phyloP scores from a whole-genome alignment of 768 basidiomycete species.

The Naematelia aurantialba region DNA sequence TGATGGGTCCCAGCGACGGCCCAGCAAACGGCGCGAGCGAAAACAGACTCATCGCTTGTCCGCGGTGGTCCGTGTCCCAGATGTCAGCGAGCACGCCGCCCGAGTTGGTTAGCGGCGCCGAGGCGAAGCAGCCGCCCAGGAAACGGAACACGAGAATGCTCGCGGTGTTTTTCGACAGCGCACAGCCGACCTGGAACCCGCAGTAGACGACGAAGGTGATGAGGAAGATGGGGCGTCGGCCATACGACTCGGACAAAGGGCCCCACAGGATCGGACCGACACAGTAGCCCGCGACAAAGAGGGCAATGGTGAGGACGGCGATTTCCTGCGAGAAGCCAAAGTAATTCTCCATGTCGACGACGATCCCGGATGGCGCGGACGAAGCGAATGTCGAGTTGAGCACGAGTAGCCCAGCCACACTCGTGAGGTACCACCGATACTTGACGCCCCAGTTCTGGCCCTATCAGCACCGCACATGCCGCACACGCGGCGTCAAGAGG shows the following conservation, averaged over 20 bases:
- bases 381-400: constrained; percentile 49
- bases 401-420: constrained; percentile 42
- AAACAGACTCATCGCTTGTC: constrained; percentile 44
- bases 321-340: constrained; percentile 46
- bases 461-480: constrained; percentile 11
- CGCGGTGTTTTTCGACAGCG: constrained; percentile 51
- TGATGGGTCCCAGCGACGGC: constrained; percentile 49
- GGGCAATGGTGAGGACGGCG: constrained; percentile 40
- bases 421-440: constrained; percentile 46
- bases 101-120: constrained; percentile 52
- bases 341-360: constrained; percentile 29
- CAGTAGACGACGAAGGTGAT: constrained; percentile 48
- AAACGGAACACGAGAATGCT: constrained; percentile 52
- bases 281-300: constrained; percentile 48
- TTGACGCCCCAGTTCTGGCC: constrained; percentile 44
- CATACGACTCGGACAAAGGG: constrained; percentile 49
- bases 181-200: constrained; percentile 50
- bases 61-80: constrained; percentile 50
- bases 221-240: constrained; percentile 51
- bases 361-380: constrained; percentile 46
- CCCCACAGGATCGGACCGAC: constrained; percentile 51
- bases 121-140: constrained; percentile 50
- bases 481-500: not conserved
- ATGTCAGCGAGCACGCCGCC: constrained; percentile 52
- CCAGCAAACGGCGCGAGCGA: constrained; percentile 52